Percentiles rank a stretch among this genome's conserved stretches.
These are phyloP conservation scores for Cucumis hystrix DNA, from an alignment of 306 rosid genomes.

Conservation along the genomic window DNA sequence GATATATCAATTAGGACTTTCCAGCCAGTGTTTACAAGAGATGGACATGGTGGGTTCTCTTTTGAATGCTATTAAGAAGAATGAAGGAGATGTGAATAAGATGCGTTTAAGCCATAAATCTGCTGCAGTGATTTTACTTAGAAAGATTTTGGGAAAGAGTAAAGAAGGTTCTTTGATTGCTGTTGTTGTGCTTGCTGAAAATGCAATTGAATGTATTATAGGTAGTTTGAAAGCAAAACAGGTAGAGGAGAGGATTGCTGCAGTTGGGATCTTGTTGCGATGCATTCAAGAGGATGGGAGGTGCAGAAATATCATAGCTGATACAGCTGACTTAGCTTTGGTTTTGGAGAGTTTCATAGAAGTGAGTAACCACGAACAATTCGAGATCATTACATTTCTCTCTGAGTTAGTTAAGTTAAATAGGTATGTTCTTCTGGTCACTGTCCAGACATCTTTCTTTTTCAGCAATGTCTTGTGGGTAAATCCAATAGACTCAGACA, in stretches of 20 bases:
- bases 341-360: slow-evolving; percentile 48
- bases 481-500: not conserved
- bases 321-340: slow-evolving; percentile 53
- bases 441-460: not conserved
- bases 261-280: slow-evolving; percentile 53
- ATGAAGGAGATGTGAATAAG: slow-evolving; percentile 38
- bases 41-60: slow-evolving; percentile 47
- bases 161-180: slow-evolving; percentile 42
- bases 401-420: slow-evolving; percentile 64
- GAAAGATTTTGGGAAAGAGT: slow-evolving; percentile 36
- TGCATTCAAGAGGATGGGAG: slow-evolving; percentile 74
- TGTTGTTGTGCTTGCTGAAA: slow-evolving; percentile 29
- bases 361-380: slow-evolving; percentile 45
- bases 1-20: slow-evolving; percentile 51
- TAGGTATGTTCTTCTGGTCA: slow-evolving; percentile 26
- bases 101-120: slow-evolving; percentile 60
- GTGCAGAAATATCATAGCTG: slow-evolving; percentile 62
- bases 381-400: slow-evolving; percentile 47
- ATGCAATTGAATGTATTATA: slow-evolving; percentile 30
- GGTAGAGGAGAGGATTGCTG: slow-evolving; percentile 60
- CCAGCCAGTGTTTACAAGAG: slow-evolving; percentile 25
- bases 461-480: not conserved
- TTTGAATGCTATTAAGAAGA: slow-evolving; percentile 31
- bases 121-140: slow-evolving; percentile 57
- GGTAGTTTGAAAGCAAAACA: slow-evolving; percentile 48